phyloP scores from a whole-genome alignment of 805 yeast species.

The Ogataea saltuana region DNA sequence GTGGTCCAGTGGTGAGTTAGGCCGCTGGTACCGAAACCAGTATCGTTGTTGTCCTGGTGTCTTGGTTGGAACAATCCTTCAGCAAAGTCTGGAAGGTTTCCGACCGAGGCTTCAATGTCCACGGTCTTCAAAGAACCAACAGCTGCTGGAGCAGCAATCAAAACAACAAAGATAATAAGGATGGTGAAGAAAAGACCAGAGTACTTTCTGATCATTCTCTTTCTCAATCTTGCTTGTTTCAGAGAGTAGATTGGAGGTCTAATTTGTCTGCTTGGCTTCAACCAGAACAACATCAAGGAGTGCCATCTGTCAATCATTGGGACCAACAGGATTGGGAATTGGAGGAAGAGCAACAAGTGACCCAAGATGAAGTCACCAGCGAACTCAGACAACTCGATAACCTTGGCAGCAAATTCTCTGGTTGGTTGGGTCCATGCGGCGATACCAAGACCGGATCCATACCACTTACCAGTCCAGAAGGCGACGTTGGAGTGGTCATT shows the following conservation, averaged over 20 bases:
- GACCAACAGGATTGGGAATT: slow-evolving; percentile 79
- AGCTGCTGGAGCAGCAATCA: slow-evolving; percentile 94
- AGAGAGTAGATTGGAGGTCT: slow-evolving; percentile 97
- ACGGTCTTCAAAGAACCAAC: slow-evolving; percentile 49
- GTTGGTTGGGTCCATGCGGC: slow-evolving; percentile 94
- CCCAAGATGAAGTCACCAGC: slow-evolving; percentile 96
- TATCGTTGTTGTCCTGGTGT: slow-evolving; percentile 77
- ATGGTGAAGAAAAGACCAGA: slow-evolving; percentile 75
- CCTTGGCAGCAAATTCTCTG: slow-evolving; percentile 93
- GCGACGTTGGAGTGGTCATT: slow-evolving; percentile 95
- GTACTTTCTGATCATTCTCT: slow-evolving; percentile 96
- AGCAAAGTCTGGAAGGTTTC: slow-evolving; percentile 36
- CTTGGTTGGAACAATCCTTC: slow-evolving; percentile 90
- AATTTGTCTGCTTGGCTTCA: slow-evolving; percentile 93
- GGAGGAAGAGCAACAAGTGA: slow-evolving; percentile 82
- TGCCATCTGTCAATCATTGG: slow-evolving; percentile 97
- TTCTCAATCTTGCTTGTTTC: slow-evolving; percentile 94
- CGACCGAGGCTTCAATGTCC: slow-evolving; percentile 37
- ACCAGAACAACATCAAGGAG: slow-evolving; percentile 98
- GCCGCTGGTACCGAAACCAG: slow-evolving; percentile 52
- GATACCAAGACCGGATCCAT: slow-evolving; percentile 89
- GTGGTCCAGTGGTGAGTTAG: slow-evolving; percentile 48
- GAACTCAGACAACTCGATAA: slow-evolving; percentile 91
- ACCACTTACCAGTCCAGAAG: slow-evolving; percentile 99
- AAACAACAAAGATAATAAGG: slow-evolving; percentile 65